Percentiles rank a stretch among this genome's conserved stretches.
Conservation (phyloP, 805 yeast genomes). For the Starmerella bombicola region DNA sequence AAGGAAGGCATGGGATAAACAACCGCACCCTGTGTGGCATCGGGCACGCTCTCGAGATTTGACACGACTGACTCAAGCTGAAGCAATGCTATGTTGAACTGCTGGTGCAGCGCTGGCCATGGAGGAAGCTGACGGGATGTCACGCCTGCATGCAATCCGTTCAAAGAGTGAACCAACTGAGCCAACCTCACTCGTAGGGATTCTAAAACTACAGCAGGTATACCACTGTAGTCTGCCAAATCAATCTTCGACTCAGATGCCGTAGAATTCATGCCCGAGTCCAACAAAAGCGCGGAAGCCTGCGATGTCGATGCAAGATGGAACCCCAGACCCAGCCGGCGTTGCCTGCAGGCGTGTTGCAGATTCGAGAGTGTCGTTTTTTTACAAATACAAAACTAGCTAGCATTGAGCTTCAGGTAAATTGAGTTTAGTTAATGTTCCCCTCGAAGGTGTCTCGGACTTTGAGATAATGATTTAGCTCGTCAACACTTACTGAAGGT, state of each 20-base stretch:
- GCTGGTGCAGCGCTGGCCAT: conserved; percentile 66
- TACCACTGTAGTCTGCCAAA: conserved; percentile 11
- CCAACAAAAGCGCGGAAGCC: no score
- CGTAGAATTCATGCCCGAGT: not conserved
- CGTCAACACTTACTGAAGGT: conserved; percentile 83
- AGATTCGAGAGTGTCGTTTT: no score
- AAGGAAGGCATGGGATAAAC: conserved; percentile 75
- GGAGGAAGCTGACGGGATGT: conserved; percentile 37
- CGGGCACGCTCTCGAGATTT: conserved; percentile 50
- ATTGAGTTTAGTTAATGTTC: no score
- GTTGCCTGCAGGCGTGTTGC: no score
- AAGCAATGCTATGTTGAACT: conserved; percentile 68
- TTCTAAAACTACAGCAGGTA: conserved; percentile 20
- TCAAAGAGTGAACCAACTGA: conserved; percentile 44
- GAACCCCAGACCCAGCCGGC: no score
- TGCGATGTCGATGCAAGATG: no score
- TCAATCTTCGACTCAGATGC: not conserved
- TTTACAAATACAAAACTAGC: no score
- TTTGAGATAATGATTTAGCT: conserved; percentile 63
- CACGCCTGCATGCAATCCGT: conserved; percentile 44
- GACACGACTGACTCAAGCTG: conserved; percentile 69
- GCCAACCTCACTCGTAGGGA: conserved; percentile 21
- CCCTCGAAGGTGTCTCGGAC: conserved; percentile 81
- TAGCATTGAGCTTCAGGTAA: no score
- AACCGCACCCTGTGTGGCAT: conserved; percentile 49